These are phyloP conservation scores for Ramicandelaber brevisporus DNA, from an alignment of 192 early-diverging fungal genomes.

Conservation along the genomic window DNA sequence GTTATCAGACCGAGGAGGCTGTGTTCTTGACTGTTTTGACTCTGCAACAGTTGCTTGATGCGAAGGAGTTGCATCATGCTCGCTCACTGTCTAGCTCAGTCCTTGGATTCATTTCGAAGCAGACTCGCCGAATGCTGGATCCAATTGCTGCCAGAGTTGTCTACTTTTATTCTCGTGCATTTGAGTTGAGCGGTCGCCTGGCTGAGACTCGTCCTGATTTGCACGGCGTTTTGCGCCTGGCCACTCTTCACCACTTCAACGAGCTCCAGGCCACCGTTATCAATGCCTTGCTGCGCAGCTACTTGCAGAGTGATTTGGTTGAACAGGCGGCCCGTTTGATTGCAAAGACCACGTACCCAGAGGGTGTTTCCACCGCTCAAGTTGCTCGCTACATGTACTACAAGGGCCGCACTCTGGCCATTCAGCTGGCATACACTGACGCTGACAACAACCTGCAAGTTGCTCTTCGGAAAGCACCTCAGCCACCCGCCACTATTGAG, in stretches of 20 bases:
- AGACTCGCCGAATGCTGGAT: slow-evolving; percentile 79
- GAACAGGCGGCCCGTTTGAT: slow-evolving; percentile 95
- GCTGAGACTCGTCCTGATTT: slow-evolving; percentile 52
- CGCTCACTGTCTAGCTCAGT: slow-evolving; percentile 33
- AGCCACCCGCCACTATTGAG: slow-evolving; percentile 51
- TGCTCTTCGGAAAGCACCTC: slow-evolving; percentile 89
- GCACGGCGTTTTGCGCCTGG: slow-evolving; percentile 67
- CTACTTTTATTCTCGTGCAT: slow-evolving; percentile 85
- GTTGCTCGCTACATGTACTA: slow-evolving; percentile 91
- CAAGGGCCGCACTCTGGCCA: slow-evolving; percentile 86
- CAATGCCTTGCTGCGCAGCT: slow-evolving; percentile 77
- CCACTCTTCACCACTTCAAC: slow-evolving; percentile 71
- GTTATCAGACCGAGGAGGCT: slow-evolving; percentile 70
- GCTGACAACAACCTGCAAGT: slow-evolving; percentile 71
- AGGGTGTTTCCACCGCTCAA: slow-evolving; percentile 76
- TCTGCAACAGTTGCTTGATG: slow-evolving; percentile 61
- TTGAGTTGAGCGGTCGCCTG: slow-evolving; percentile 42
- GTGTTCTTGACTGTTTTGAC: slow-evolving; percentile 62
- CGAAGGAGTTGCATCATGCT: slow-evolving; percentile 40
- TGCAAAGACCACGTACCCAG: slow-evolving; percentile 74
- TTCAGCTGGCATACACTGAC: slow-evolving; percentile 90
- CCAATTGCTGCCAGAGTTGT: slow-evolving; percentile 68
- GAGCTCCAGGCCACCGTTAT: slow-evolving; percentile 69
- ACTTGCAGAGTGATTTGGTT: slow-evolving; percentile 82
- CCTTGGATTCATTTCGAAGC: slow-evolving; percentile 26